Conservation (phyloP, 2,329 filamentous ascomycete species). For the Penicillium janthinellum region DNA sequence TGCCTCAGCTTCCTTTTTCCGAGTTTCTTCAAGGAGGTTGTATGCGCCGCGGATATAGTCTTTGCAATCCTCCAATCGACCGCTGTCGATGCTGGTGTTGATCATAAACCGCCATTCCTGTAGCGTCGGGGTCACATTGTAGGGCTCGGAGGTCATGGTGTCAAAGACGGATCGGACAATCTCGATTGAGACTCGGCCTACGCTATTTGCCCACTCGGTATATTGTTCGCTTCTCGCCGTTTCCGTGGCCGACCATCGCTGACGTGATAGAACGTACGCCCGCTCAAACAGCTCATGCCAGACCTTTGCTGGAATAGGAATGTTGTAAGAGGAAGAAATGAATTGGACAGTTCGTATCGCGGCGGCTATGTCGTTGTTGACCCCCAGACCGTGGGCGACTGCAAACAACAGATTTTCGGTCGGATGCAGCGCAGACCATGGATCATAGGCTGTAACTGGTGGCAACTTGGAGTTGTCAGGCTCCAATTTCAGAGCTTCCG, state of each 20-base stretch:
- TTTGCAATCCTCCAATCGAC: slow-evolving; percentile 26
- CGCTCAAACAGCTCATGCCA: slow-evolving; percentile 71
- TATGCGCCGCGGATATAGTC: slow-evolving; percentile 35
- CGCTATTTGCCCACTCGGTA: slow-evolving; percentile 8
- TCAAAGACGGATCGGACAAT: slow-evolving; percentile 60
- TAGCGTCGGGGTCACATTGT: slow-evolving; percentile 60
- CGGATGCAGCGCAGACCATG: slow-evolving; percentile 60
- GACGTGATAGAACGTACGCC: slow-evolving; percentile 60
- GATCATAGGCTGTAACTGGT: slow-evolving; percentile 44
- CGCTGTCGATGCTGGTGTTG: slow-evolving; percentile 29
- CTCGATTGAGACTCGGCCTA: slow-evolving; percentile 41
- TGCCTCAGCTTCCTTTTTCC: slow-evolving; percentile 30
- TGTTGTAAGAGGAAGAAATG: slow-evolving; percentile 60
- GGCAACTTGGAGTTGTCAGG: slow-evolving; percentile 36
- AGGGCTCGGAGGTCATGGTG: slow-evolving; percentile 61
- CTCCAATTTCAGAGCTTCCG: slow-evolving; percentile 42
- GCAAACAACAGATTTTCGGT: slow-evolving; percentile 61
- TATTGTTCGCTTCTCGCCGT: not conserved
- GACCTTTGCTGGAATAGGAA: slow-evolving; percentile 58
- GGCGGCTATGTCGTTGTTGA: slow-evolving; percentile 62
- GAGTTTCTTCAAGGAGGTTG: slow-evolving; percentile 31
- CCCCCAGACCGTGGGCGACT: slow-evolving; percentile 69
- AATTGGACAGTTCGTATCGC: slow-evolving; percentile 64
- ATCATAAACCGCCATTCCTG: slow-evolving; percentile 52
- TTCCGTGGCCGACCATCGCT: slow-evolving; percentile 12